A percentile compares a stretch with the other conserved stretches of the same genome.
These are phyloP conservation scores for Sanghuangporus sanghuang DNA, from an alignment of 1,284 basidiomycete species.

Conservation along the genomic window DNA sequence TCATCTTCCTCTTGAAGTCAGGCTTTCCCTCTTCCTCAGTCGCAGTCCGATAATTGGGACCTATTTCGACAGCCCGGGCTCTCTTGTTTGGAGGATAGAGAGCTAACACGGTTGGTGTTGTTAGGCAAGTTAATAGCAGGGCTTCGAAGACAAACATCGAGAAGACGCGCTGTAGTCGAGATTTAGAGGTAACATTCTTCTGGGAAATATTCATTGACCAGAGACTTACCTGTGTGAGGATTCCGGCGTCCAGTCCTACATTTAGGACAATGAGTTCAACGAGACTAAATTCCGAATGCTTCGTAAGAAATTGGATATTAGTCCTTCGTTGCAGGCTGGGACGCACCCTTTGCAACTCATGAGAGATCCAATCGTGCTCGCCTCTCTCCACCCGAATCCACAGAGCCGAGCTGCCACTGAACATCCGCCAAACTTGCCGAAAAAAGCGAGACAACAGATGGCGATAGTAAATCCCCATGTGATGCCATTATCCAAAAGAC, in stretches of 20 bases:
- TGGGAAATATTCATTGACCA: constrained; percentile 3
- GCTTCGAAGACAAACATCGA: constrained; percentile 94
- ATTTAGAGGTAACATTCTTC: constrained; percentile 1
- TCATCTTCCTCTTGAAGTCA: background rate
- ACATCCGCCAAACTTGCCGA: constrained; percentile 57
- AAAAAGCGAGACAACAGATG: constrained; percentile 44
- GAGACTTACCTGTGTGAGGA: constrained; percentile 54
- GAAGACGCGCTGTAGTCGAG: constrained; percentile 48
- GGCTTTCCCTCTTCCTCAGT: constrained; percentile 17
- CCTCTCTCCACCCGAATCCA: constrained; percentile 56
- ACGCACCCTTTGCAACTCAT: constrained; percentile 71
- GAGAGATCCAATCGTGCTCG: constrained; percentile 60
- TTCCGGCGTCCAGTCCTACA: constrained; percentile 62
- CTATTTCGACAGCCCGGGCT: constrained; percentile 35
- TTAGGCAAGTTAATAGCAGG: constrained; percentile 81
- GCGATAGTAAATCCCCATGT: constrained; percentile 64
- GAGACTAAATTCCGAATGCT: constrained; percentile 25
- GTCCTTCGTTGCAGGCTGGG: background rate
- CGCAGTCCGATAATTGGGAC: constrained; percentile 34
- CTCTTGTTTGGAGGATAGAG: constrained; percentile 66
- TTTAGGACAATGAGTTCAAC: constrained; percentile 67
- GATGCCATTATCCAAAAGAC: constrained; percentile 49
- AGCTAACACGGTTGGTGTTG: constrained; percentile 76
- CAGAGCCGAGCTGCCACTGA: constrained; percentile 45
- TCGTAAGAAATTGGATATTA: background rate